These are phyloP conservation scores for Inosperma sp. DNA, from an alignment of 768 basidiomycete species.

Conservation along the genomic window DNA sequence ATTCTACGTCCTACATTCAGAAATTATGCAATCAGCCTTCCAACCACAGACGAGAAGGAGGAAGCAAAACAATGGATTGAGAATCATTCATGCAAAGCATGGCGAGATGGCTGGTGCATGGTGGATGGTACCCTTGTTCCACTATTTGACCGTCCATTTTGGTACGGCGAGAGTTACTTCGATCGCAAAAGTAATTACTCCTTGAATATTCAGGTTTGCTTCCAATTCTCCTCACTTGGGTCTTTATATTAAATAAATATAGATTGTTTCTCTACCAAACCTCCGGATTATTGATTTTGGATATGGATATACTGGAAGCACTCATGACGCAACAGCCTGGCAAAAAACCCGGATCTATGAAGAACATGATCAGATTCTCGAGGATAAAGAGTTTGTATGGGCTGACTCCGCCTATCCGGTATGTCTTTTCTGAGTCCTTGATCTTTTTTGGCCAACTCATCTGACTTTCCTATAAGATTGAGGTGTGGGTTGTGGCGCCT, in stretches of 20 bases:
- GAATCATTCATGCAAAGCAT: slow-evolving; percentile 27
- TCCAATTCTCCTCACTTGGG: slow-evolving; percentile 4
- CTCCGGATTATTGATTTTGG: slow-evolving; percentile 21
- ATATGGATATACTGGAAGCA: slow-evolving; percentile 20
- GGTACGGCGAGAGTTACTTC: slow-evolving; percentile 35
- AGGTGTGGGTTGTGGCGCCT: no score
- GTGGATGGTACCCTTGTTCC: slow-evolving; percentile 39
- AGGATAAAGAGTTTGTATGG: slow-evolving; percentile 12
- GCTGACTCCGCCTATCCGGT: slow-evolving; percentile 11
- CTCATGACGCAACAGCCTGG: slow-evolving; percentile 23
- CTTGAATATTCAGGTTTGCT: slow-evolving; percentile 32
- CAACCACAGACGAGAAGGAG: slow-evolving; percentile 31
- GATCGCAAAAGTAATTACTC: slow-evolving; percentile 37
- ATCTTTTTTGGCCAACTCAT: no score
- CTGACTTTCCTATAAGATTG: no score
- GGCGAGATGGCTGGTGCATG: slow-evolving; percentile 32
- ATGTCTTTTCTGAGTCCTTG: no score
- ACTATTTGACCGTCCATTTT: no score
- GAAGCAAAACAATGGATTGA: slow-evolving; percentile 36
- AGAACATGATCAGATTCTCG: slow-evolving; percentile 8
- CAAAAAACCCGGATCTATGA: neutral
- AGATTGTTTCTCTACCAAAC: slow-evolving; percentile 13
- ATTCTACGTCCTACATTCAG: slow-evolving; percentile 25
- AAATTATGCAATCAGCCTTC: slow-evolving; percentile 23
- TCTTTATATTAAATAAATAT: slow-evolving; percentile 22